Conservation (phyloP, 2,329 filamentous ascomycete genomes). For the Chaetomiaceae sp. region DNA sequence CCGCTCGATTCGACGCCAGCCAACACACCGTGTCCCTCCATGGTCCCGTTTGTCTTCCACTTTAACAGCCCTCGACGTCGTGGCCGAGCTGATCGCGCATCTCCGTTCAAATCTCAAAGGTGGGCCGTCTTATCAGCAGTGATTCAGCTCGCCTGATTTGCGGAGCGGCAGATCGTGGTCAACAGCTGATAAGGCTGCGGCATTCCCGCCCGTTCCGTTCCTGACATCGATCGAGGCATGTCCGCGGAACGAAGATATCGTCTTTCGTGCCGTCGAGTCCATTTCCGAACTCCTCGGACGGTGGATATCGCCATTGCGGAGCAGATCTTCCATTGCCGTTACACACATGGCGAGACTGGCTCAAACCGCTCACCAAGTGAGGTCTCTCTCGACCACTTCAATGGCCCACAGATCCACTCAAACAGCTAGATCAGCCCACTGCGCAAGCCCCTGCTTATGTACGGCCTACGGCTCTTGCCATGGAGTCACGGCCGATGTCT, state of each 20-base stretch:
- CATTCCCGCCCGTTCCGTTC: constrained; percentile 8
- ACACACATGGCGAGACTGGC: too few species aligned
- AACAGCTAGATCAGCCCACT: not conserved
- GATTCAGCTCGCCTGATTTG: constrained; percentile 17
- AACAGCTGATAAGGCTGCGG: constrained; percentile 22
- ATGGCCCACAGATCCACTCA: not conserved
- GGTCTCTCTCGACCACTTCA: not conserved
- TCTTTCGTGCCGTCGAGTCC: not conserved
- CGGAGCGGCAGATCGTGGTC: constrained; percentile 10
- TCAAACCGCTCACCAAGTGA: not conserved
- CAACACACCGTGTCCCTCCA: too few species aligned
- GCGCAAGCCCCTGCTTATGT: not conserved
- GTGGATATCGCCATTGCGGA: not conserved
- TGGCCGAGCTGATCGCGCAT: constrained; percentile 16
- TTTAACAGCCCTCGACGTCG: not conserved
- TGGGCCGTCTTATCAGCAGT: constrained; percentile 23
- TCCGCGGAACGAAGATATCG: constrained; percentile 22
- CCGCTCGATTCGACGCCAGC: not conserved
- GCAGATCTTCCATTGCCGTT: not conserved
- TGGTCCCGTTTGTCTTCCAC: not conserved
- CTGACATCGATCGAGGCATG: constrained; percentile 14
- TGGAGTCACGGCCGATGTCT: constrained; percentile 2
- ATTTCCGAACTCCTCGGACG: constrained; percentile 12
- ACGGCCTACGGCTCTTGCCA: not conserved
- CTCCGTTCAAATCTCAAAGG: constrained; percentile 20